These are phyloP conservation scores for Xanthoconium stramineum DNA, from an alignment of 768 basidiomycete species.

Conservation along the genomic window DNA sequence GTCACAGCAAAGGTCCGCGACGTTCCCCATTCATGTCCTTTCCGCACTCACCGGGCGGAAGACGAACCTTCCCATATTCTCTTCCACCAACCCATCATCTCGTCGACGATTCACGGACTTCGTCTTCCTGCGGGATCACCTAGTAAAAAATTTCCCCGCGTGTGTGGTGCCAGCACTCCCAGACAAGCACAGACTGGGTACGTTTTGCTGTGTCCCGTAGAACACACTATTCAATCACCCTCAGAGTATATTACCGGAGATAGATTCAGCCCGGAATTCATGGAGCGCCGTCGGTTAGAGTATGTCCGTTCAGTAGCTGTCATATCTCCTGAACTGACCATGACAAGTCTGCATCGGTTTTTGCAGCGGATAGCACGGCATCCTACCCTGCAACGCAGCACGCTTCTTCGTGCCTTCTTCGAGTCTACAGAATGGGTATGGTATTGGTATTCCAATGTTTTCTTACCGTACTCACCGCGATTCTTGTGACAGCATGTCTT, in stretches of 20 bases:
- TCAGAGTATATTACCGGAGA: conserved; percentile 97
- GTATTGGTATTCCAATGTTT: conserved; percentile 16
- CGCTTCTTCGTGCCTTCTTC: conserved; percentile 90
- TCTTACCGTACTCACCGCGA: conserved; percentile 1
- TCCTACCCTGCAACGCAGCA: conserved; percentile 89
- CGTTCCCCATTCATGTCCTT: background rate
- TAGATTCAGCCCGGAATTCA: conserved; percentile 94
- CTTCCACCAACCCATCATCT: conserved; percentile 65
- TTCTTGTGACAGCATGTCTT: conserved; percentile 69
- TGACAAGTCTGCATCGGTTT: conserved; percentile 82
- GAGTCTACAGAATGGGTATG: conserved; percentile 98
- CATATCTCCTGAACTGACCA: conserved; percentile 2
- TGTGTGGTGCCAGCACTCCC: conserved; percentile 97
- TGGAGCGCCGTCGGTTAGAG: conserved; percentile 90
- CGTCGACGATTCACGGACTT: conserved; percentile 97
- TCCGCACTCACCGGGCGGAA: conserved; percentile 33
- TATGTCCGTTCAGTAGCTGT: conserved; percentile 38
- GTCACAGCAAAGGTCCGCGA: conserved; percentile 77
- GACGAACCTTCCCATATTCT: conserved; percentile 91
- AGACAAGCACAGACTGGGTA: conserved; percentile 94
- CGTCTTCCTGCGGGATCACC: conserved; percentile 85
- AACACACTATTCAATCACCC: conserved; percentile 1
- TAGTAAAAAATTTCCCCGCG: conserved; percentile 90
- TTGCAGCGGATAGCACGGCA: conserved; percentile 88
- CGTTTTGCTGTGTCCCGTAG: conserved; percentile 26